Conservation (phyloP, 176 grass and related monocot species). For the Canna indica region DNA sequence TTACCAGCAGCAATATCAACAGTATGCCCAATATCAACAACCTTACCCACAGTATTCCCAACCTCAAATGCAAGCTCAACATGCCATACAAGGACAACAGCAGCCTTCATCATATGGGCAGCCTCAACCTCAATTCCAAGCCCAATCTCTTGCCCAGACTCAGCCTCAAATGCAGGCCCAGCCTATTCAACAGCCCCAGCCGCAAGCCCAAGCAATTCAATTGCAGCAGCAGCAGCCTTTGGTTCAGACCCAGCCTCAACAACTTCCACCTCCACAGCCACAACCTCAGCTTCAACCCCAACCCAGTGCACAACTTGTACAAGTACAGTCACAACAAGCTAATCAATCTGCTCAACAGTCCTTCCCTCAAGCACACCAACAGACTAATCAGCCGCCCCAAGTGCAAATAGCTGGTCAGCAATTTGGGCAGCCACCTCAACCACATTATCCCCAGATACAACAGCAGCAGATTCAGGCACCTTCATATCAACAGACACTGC, state of each 20-base stretch:
- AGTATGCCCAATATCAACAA: slow-evolving; percentile 56
- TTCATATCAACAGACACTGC: slow-evolving; percentile 4
- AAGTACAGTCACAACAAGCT: slow-evolving; percentile 10
- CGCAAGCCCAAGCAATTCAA: slow-evolving; percentile 19
- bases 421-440: slow-evolving; percentile 36
- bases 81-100: slow-evolving; percentile 29
- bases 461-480: slow-evolving; percentile 24
- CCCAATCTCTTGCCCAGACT: slow-evolving; percentile 27
- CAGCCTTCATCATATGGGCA: slow-evolving; percentile 43
- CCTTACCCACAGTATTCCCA: slow-evolving; percentile 48
- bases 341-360: slow-evolving; percentile 9
- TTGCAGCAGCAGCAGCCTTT: slow-evolving; percentile 24
- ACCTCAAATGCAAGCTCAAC: slow-evolving; percentile 39
- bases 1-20: slow-evolving; percentile 62
- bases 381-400: slow-evolving; percentile 24
- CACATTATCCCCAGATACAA: slow-evolving; percentile 24
- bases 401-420: slow-evolving; percentile 36
- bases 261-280: neutral
- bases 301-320: neutral
- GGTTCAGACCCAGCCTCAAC: slow-evolving; percentile 22
- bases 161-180: slow-evolving; percentile 28
- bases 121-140: slow-evolving; percentile 26
- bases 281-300: slow-evolving; percentile 4
- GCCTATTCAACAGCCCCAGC: slow-evolving; percentile 29
- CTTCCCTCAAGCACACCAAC: slow-evolving; percentile 28